A percentile compares a stretch with the other conserved stretches of the same genome.
phyloP scores from a whole-genome alignment of 2,329 filamentous ascomycete species.

The Boeremia exigua region DNA sequence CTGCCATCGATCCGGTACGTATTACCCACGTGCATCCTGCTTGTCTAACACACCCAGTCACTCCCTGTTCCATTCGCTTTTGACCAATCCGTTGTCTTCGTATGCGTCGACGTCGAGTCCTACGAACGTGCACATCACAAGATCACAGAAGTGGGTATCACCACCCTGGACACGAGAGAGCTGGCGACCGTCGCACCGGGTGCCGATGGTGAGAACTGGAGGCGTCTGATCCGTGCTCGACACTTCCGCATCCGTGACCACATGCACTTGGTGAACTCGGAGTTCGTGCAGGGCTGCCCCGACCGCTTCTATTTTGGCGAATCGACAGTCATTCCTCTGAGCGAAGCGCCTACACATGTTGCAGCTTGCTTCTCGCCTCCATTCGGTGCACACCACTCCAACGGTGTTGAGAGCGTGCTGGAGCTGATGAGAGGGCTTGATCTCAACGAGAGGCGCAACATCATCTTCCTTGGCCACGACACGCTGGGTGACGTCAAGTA shows the following conservation, averaged over 20 bases:
- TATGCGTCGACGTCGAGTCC: constrained; percentile 83
- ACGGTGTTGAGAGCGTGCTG: constrained; percentile 1
- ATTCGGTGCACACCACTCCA: constrained; percentile 49
- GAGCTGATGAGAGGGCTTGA: constrained; percentile 19
- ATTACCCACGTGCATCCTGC: not conserved
- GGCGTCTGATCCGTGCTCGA: constrained; percentile 67
- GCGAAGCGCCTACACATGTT: constrained; percentile 55
- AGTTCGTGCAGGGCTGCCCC: constrained; percentile 75
- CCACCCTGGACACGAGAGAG: constrained; percentile 74
- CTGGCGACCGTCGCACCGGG: constrained; percentile 66
- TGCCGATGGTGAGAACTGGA: constrained; percentile 69
- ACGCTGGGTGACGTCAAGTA: constrained; percentile 71
- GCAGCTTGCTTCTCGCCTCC: constrained; percentile 64
- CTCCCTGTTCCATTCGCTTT: constrained; percentile 42
- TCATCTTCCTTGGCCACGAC: constrained; percentile 84
- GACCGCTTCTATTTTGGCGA: constrained; percentile 75
- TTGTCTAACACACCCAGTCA: constrained; percentile 5
- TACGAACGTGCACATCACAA: constrained; percentile 70
- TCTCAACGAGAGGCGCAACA: constrained; percentile 55
- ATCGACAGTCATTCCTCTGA: constrained; percentile 61
- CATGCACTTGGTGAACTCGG: constrained; percentile 67
- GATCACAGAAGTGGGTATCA: constrained; percentile 86
- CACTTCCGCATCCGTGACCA: constrained; percentile 82
- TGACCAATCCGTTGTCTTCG: constrained; percentile 65
- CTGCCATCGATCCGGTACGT: constrained; percentile 25